Base-by-base conservation (phyloP, 768 basidiomycete genomes). In the Tylopilus felleus region DNA sequence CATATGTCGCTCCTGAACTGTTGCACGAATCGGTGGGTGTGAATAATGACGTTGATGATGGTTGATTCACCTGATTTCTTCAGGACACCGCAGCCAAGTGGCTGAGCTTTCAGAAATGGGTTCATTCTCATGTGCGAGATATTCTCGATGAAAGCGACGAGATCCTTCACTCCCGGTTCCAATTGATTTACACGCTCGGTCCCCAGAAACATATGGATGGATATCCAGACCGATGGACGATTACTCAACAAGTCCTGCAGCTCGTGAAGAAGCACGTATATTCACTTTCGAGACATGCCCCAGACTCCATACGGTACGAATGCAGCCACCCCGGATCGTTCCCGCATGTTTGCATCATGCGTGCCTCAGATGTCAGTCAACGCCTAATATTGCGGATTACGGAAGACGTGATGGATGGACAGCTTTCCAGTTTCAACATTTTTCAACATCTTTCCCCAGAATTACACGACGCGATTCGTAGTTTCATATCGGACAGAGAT, bases 151-250 rank as follows among this genome's bases (percentile, higher is more conserved):
- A 68, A 31, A 60, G 63, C n/a, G 65, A 66, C 19, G 65, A 60
- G 2, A 33, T 33, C 31, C 31, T 33, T 33, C 31, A 33, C n/a
- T n/a, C 54, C 62, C 25, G 65, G 5, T 71, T 67, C 27, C 71
- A 74, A 25, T 42, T 74, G 8, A 52, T 75, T 2, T 75, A 74
- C 25, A 65, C 72, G 0, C 49, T 65, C 3, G 72, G 74, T 12
- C 12, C 43, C 1, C 64, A 63, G 41, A 52, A 27, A 21, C 52
- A 57, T 3, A 36, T 75, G 4, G 57, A 74, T 17, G 69, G 65
- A 3, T 59, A 53, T n/a, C 71, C 71, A 0, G 61, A 73, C n/a
- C 60, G 72, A 33, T 73, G 72, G 73, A 54, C 52, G 0, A 68
- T 58, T 1, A 61, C 51, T 0, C 67, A 73, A 33, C 60, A 73